Conservation (phyloP, 1,284 basidiomycete species). For the Sporisorium iseilematis-ciliati region DNA sequence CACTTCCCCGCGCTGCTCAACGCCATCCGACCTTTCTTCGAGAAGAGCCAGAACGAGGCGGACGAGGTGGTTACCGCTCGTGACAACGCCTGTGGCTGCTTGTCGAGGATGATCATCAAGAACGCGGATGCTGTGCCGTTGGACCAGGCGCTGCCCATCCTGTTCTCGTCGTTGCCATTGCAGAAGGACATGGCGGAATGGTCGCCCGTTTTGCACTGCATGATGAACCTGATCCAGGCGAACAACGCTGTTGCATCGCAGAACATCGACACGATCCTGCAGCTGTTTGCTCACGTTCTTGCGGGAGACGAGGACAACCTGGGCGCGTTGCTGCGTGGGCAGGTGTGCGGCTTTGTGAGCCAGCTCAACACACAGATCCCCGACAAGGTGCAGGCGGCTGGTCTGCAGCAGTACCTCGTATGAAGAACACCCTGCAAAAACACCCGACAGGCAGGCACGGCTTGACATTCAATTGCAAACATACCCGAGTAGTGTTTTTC, state of each 20-base stretch:
- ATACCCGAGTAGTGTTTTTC: slow-evolving; percentile 53
- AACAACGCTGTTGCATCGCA: slow-evolving; percentile 78
- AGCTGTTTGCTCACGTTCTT: slow-evolving; percentile 86
- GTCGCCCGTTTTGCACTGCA: slow-evolving; percentile 83
- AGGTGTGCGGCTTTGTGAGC: slow-evolving; percentile 75
- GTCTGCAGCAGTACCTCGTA: slow-evolving; percentile 73
- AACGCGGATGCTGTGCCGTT: slow-evolving; percentile 86
- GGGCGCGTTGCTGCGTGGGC: slow-evolving; percentile 72
- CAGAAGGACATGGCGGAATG: slow-evolving; percentile 81
- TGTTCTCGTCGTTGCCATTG: slow-evolving; percentile 85
- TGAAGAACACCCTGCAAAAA: slow-evolving; percentile 20
- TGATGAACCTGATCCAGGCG: slow-evolving; percentile 87
- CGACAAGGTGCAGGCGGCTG: slow-evolving; percentile 80
- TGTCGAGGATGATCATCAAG: slow-evolving; percentile 87
- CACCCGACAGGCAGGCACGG: slow-evolving; percentile 2
- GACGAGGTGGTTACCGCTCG: slow-evolving; percentile 83
- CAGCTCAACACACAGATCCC: slow-evolving; percentile 81
- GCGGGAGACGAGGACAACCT: slow-evolving; percentile 69
- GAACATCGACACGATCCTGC: slow-evolving; percentile 83
- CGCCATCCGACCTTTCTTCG: slow-evolving; percentile 86
- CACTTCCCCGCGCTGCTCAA: slow-evolving; percentile 85
- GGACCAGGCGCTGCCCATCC: slow-evolving; percentile 84
- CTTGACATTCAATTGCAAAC: slow-evolving; percentile 24
- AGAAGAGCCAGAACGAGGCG: slow-evolving; percentile 74
- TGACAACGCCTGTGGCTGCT: slow-evolving; percentile 95